These are phyloP conservation scores for Trichoderma reesei DNA, from an alignment of 495 filamentous ascomycete genomes.

Conservation along the genomic window DNA sequence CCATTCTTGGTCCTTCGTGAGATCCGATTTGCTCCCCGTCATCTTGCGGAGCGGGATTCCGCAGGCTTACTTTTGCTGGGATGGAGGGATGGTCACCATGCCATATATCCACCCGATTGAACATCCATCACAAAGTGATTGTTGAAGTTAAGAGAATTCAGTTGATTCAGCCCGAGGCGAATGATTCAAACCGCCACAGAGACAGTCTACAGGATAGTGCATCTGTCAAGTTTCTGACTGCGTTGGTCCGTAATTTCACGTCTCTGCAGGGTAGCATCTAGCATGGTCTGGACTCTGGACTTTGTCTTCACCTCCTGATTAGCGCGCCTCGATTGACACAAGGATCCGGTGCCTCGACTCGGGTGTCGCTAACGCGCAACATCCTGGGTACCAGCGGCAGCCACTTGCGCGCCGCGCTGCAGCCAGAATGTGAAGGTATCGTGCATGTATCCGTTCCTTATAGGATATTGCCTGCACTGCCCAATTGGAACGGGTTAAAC, in stretches of 20 bases:
- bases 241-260: too few relatives aligned
- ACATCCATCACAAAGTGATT: not conserved
- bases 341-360: not conserved
- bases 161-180: too few relatives aligned
- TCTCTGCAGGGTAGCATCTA: too few relatives aligned
- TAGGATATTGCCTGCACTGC: not conserved
- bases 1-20: not conserved
- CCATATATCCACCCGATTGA: not conserved
- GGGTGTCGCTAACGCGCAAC: not conserved
- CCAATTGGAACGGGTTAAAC: not conserved
- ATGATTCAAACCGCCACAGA: too few relatives aligned
- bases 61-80: not conserved
- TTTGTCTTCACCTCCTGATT: not conserved
- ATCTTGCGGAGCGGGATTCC: not conserved
- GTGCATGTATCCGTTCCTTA: not conserved
- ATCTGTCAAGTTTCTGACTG: too few relatives aligned
- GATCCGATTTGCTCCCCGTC: not conserved
- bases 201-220: too few relatives aligned
- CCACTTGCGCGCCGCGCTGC: not conserved
- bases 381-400: not conserved
- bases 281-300: too few relatives aligned
- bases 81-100: not conserved
- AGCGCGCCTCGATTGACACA: slow-evolving; percentile 3
- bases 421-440: not conserved
- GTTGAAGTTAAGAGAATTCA: too few relatives aligned